Conservation (phyloP, 2,329 filamentous ascomycete species). For the Ramichloridium luteum region DNA sequence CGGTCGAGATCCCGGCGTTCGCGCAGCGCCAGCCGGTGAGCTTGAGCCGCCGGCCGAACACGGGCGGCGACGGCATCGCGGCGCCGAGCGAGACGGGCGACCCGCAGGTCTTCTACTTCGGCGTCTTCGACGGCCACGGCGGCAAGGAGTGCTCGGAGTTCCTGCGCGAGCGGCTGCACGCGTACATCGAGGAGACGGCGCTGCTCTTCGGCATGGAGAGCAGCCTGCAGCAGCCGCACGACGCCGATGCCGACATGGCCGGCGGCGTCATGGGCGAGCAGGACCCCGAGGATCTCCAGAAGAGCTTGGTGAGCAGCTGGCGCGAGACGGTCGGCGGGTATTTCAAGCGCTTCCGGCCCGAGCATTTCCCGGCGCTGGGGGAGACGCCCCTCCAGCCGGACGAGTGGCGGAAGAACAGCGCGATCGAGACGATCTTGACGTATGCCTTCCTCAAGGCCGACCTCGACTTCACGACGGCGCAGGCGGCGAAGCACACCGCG, state of each 20-base stretch:
- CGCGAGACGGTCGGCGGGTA: constrained; percentile 81
- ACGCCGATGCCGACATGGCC: constrained; percentile 25
- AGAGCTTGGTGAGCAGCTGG: constrained; percentile 62
- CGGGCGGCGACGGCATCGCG: constrained; percentile 26
- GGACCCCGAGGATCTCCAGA: constrained; percentile 57
- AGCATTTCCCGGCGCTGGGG: constrained; percentile 44
- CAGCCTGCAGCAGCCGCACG: constrained; percentile 45
- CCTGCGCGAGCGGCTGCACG: constrained; percentile 69
- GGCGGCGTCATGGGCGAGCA: constrained; percentile 38
- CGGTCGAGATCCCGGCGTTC: constrained; percentile 85
- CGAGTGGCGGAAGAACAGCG: constrained; percentile 33
- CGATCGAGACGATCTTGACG: constrained; percentile 66
- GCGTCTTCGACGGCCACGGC: constrained; percentile 90
- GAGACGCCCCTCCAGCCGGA: constrained; percentile 2
- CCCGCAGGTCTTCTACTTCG: constrained; percentile 96
- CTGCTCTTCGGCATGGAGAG: constrained; percentile 65
- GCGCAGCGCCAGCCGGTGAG: constrained; percentile 67
- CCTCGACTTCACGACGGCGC: constrained; percentile 83
- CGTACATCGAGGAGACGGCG: constrained; percentile 76
- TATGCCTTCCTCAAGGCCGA: constrained; percentile 93
- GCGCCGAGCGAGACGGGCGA: constrained; percentile 74
- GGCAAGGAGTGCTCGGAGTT: constrained; percentile 82
- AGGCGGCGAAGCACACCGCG: constrained; percentile 57
- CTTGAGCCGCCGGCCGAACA: constrained; percentile 31
- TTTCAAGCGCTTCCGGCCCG: constrained; percentile 78